Evolutionary conservation across 2,329 filamentous ascomycete species (phyloP), one percentile per base, ranked within the genome.

Genomic region (Chlorencoelia australis): DNA sequence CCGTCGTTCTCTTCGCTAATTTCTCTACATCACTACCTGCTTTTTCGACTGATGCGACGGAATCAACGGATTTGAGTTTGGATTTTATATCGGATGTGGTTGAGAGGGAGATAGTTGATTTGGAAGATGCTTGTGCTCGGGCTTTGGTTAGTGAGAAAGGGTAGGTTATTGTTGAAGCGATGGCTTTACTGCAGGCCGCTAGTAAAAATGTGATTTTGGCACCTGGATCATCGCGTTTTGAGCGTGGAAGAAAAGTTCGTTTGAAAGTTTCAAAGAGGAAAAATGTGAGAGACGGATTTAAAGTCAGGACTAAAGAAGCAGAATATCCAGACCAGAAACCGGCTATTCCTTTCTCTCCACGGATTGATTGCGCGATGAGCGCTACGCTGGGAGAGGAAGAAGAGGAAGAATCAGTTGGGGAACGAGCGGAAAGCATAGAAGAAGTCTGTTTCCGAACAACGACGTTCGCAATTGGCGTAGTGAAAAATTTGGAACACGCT

Each of bases 271-370:
- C 79, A 52, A 93, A 84, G 19, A 94, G 64, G 48, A 89, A 78
- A 55, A 94, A 88, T 0, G 88, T 94, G 45, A 94, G 71, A 46
- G 81, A 80, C 1, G 88, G 87, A 51, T 94, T 94, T 18, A 94
- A 66, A 1, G 87, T 88, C 33, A 94, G 62, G 25, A 94, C 68
- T 40, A 94, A 59, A 15, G 73, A 79, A 2, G 86, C 85, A 14
- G 82, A 84, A 57, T 94, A 94, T 0, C 87, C 87, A 0, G 85
- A 80, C 88, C 87, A 94, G 50, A 94, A 80, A 2, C 85, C 86
- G 29, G 65, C 55, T 7, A 87, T 41, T 0, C 87, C 86, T 48
- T 80, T 82, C 54, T 89, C 80, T 2, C 63, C 52, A 26, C 65
- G 62, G 41, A 93, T 88, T 27, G 73, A 67, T 1, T 64, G 58